These are phyloP conservation scores for Fusarium multiceps DNA, from an alignment of 2,329 filamentous ascomycete genomes.

Conservation along the genomic window DNA sequence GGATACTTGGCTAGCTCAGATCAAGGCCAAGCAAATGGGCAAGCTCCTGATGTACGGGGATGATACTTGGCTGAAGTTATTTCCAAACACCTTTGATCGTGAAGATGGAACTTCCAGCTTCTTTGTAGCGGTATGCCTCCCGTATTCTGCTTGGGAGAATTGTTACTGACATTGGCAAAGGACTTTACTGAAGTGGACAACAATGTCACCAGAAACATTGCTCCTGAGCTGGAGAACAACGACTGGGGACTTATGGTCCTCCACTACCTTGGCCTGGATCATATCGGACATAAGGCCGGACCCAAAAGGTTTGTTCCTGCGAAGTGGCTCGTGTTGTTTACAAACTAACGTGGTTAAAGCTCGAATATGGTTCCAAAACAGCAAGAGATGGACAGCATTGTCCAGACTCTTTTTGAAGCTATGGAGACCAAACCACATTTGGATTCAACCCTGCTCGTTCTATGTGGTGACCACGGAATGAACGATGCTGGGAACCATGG, in stretches of 20 bases:
- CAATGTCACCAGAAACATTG: slow-evolving; percentile 93
- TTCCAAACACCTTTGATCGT: slow-evolving; percentile 87
- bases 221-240: slow-evolving; percentile 75
- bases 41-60: slow-evolving; percentile 96
- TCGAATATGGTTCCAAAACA: slow-evolving; percentile 95
- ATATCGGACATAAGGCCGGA: slow-evolving; percentile 96
- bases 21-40: slow-evolving; percentile 77
- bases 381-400: slow-evolving; percentile 88
- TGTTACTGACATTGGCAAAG: slow-evolving; percentile 56
- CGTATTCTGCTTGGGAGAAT: neutral
- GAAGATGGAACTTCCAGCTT: slow-evolving; percentile 96
- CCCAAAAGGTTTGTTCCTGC: slow-evolving; percentile 72
- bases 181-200: slow-evolving; percentile 98
- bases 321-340: neutral
- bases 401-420: slow-evolving; percentile 78
- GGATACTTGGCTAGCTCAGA: slow-evolving; percentile 96
- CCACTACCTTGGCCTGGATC: slow-evolving; percentile 95
- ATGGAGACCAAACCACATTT: slow-evolving; percentile 79
- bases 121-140: slow-evolving; percentile 87
- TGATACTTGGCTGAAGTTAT: slow-evolving; percentile 98
- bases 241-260: slow-evolving; percentile 96
- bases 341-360: slow-evolving; percentile 56
- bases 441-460: slow-evolving; percentile 80
- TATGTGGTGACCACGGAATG: slow-evolving; percentile 99
- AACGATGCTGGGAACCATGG: slow-evolving; percentile 98